Evolutionary conservation across 768 basidiomycete species (phyloP).

Genomic region (Russula olivacea): DNA sequence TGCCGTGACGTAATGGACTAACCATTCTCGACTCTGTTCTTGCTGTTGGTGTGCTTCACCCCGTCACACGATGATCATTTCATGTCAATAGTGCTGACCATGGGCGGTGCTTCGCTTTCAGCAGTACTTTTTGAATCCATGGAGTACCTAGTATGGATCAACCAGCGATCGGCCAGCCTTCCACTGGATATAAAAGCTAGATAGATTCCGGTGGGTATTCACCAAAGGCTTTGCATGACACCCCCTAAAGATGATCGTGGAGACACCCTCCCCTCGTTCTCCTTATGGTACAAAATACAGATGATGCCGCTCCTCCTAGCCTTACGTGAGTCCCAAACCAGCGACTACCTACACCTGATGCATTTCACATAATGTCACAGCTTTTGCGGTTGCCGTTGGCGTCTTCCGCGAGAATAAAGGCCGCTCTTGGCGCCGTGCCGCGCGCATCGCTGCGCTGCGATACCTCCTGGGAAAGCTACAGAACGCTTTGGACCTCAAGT

Average conservation of each 20-base stretch:
- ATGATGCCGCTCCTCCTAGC: not conserved
- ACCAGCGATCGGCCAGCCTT: too few species aligned
- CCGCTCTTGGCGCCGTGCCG: conserved; percentile 9
- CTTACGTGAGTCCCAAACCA: not conserved
- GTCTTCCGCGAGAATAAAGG: conserved; percentile 9
- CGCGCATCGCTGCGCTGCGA: not conserved
- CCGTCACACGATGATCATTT: not conserved
- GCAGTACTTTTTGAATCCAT: too few species aligned
- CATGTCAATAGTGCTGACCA: too few species aligned
- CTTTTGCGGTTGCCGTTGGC: not conserved
- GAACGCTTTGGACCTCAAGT: not conserved
- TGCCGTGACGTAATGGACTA: too few species aligned
- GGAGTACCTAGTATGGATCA: too few species aligned
- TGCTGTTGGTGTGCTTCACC: not conserved
- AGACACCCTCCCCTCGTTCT: not conserved
- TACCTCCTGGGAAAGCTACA: not conserved
- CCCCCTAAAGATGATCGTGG: not conserved
- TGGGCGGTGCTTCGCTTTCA: too few species aligned
- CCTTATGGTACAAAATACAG: not conserved
- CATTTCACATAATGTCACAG: not conserved
- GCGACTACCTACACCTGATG: not conserved
- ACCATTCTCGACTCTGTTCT: too few species aligned
- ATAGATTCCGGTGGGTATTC: not conserved
- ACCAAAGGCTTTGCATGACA: not conserved
- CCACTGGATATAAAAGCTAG: too few species aligned